These are phyloP conservation scores for Gloeostereum incarnatum DNA, from an alignment of 768 basidiomycete genomes.

Conservation along the genomic window DNA sequence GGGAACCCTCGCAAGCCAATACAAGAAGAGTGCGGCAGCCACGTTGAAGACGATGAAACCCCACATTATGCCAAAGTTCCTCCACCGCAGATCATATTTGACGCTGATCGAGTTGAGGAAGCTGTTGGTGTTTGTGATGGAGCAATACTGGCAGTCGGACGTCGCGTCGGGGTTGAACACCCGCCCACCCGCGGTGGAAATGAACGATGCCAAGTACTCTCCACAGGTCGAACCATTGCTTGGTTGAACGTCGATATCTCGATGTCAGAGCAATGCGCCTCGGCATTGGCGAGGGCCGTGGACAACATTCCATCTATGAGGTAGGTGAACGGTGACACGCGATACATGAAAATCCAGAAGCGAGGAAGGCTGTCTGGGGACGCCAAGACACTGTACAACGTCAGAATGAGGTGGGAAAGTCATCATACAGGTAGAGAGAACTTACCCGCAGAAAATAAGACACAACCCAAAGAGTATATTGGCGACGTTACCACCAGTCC, in stretches of 20 bases:
- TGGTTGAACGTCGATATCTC: slow-evolving; percentile 59
- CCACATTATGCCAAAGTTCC: slow-evolving; percentile 41
- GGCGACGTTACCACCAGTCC: slow-evolving; percentile 28
- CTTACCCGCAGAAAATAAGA: slow-evolving; percentile 29
- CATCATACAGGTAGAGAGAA: slow-evolving; percentile 11
- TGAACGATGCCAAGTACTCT: slow-evolving; percentile 41
- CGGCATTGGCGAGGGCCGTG: slow-evolving; percentile 40
- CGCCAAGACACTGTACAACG: slow-evolving; percentile 19
- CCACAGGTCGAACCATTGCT: slow-evolving; percentile 49
- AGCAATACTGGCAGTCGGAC: slow-evolving; percentile 45
- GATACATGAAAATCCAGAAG: slow-evolving; percentile 32
- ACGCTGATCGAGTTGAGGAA: slow-evolving; percentile 36
- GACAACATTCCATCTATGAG: slow-evolving; percentile 36
- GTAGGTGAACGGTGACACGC: slow-evolving; percentile 41
- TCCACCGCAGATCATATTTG: slow-evolving; percentile 41
- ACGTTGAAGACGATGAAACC: slow-evolving; percentile 40
- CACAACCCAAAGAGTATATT: slow-evolving; percentile 29
- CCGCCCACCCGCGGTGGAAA: slow-evolving; percentile 45
- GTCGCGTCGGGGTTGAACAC: slow-evolving; percentile 44
- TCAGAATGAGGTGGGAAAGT: not conserved
- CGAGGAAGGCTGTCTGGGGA: slow-evolving; percentile 14
- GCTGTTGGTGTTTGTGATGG: slow-evolving; percentile 39
- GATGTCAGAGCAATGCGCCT: slow-evolving; percentile 43
- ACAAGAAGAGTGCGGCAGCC: slow-evolving; percentile 7
- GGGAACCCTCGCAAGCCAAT: slow-evolving; percentile 9